phyloP scores from a whole-genome alignment of 1,139 yeast species.

The Debaryomyces nepalensis region DNA sequence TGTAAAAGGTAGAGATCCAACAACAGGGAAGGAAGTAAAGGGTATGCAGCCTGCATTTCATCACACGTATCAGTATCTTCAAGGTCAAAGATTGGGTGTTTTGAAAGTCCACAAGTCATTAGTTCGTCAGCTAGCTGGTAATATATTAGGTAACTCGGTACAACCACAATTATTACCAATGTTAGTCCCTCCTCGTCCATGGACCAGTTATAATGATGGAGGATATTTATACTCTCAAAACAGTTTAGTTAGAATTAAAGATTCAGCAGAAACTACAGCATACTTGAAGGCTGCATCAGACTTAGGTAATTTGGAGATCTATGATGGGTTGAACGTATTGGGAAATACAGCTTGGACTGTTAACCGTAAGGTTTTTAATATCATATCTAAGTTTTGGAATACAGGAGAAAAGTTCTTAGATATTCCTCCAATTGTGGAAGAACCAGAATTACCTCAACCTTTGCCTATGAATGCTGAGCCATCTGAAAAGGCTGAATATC shows the following conservation, averaged over 20 bases:
- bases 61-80: constrained; percentile 81
- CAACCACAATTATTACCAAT: constrained; percentile 93
- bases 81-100: constrained; percentile 83
- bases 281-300: constrained; percentile 85
- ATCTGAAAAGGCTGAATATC: constrained; percentile 67
- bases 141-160: constrained; percentile 65
- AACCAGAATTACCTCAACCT: constrained; percentile 62
- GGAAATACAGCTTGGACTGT: constrained; percentile 95
- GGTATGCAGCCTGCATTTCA: constrained; percentile 91
- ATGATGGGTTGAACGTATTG: constrained; percentile 82
- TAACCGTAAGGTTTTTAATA: constrained; percentile 68
- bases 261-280: constrained; percentile 88
- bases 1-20: constrained; percentile 79
- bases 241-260: constrained; percentile 73
- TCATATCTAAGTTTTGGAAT: constrained; percentile 85
- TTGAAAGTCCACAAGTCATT: constrained; percentile 75
- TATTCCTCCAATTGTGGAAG: constrained; percentile 68
- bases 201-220: constrained; percentile 83
- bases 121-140: constrained; percentile 68
- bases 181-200: constrained; percentile 86
- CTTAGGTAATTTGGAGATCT: constrained; percentile 65
- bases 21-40: constrained; percentile 63
- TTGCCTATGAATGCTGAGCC: constrained; percentile 79
- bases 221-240: constrained; percentile 75
- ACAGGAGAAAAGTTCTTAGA: constrained; percentile 78